Conservation (phyloP, 305 asterid species). For the Fraxinus xanthoxyloides region DNA sequence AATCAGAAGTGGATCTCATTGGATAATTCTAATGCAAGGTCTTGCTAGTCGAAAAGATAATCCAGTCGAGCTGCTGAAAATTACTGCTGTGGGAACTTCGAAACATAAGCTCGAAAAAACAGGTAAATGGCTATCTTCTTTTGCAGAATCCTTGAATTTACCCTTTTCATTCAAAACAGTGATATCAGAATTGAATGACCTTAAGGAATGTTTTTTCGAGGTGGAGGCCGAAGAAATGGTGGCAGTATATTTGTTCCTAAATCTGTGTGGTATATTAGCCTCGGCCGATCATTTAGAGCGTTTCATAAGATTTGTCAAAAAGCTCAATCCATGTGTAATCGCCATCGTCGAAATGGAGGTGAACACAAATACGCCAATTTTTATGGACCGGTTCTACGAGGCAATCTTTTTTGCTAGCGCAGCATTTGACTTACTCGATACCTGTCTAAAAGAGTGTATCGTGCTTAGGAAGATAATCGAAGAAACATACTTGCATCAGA, state of each 20-base stretch:
- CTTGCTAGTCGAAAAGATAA: slow-evolving; percentile 24
- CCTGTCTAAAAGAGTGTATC: not conserved
- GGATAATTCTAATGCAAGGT: slow-evolving; percentile 35
- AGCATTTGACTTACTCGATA: slow-evolving; percentile 7
- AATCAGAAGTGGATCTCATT: slow-evolving; percentile 31
- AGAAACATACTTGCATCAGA: not conserved
- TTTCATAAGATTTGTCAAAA: slow-evolving; percentile 4
- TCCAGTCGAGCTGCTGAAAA: slow-evolving; percentile 26
- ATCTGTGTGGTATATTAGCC: slow-evolving; percentile 15
- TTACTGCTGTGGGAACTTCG: slow-evolving; percentile 28
- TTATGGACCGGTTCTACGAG: slow-evolving; percentile 14
- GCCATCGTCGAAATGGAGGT: slow-evolving; percentile 19
- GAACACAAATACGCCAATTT: slow-evolving; percentile 10
- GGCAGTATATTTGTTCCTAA: slow-evolving; percentile 20
- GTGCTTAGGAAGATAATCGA: slow-evolving; percentile 2
- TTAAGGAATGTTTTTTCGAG: slow-evolving; percentile 16
- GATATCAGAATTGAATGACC: slow-evolving; percentile 22
- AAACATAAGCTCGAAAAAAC: not conserved
- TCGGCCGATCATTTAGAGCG: slow-evolving; percentile 14
- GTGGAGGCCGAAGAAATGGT: slow-evolving; percentile 27
- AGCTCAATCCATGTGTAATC: slow-evolving; percentile 24
- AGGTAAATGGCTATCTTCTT: not conserved
- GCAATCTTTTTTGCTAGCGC: slow-evolving; percentile 1
- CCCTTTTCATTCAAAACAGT: slow-evolving; percentile 24
- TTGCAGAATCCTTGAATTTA: slow-evolving; percentile 9